A percentile compares a stretch with the other conserved stretches of the same genome.
Conservation (phyloP, 164 flowering plant genomes). For the Tinospora cordifolia region DNA sequence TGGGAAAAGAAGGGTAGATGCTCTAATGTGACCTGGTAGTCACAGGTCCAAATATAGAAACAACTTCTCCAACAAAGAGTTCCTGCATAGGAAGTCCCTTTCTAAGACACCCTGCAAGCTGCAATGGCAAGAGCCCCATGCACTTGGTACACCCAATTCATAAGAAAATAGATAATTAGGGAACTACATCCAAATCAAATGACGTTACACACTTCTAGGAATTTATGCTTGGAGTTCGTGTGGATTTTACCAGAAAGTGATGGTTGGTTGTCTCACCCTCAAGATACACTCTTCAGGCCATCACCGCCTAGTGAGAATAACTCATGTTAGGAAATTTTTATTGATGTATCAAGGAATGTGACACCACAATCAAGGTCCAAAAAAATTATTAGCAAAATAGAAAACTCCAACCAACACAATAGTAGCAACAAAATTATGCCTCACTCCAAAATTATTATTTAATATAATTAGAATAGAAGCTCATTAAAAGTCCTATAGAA, state of each 20-base stretch:
- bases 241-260: neutral
- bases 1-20: neutral
- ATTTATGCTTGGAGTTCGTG: neutral
- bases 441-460: neutral
- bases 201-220: neutral
- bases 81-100: no score
- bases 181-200: neutral
- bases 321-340: neutral
- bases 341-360: neutral
- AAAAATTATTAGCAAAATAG: neutral
- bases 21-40: no score
- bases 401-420: no score
- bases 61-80: no score
- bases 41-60: no score
- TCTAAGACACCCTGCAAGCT: no score
- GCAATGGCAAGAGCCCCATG: no score
- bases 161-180: neutral
- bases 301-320: neutral
- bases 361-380: neutral
- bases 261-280: constrained; percentile 2
- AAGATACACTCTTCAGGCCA: neutral
- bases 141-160: neutral
- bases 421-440: neutral
- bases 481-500: neutral
- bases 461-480: neutral